phyloP scores from a whole-genome alignment of 352 stramenopile genomes.

The Plasmopara viticola region DNA sequence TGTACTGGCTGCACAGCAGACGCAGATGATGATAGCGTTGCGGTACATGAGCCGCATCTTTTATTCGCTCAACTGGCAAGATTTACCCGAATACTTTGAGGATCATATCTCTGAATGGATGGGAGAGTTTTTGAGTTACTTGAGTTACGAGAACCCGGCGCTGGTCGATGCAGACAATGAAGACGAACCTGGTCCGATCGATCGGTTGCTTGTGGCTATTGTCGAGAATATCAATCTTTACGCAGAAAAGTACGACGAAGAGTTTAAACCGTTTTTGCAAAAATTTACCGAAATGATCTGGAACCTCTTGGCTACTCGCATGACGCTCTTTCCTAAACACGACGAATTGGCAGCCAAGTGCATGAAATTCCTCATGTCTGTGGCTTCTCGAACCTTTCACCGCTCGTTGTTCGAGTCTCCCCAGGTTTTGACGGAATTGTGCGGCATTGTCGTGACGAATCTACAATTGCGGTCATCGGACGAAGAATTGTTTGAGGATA shows the following conservation, averaged over 20 bases:
- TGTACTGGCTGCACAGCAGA: conserved; percentile 38
- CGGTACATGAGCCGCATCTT: conserved; percentile 95
- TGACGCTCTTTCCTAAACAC: conserved; percentile 87
- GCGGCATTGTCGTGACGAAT: conserved; percentile 98
- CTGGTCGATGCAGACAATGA: conserved; percentile 92
- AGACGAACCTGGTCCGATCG: conserved; percentile 86
- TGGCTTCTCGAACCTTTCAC: conserved; percentile 95
- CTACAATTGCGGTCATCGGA: conserved; percentile 92
- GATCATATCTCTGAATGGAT: conserved; percentile 98
- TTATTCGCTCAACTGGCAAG: conserved; percentile 98
- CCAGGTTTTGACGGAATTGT: conserved; percentile 86
- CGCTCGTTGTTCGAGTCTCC: conserved; percentile 78
- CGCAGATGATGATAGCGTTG: conserved; percentile 75
- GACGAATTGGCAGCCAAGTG: conserved; percentile 93
- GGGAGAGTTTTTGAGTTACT: conserved; percentile 92
- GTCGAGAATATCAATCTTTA: conserved; percentile 98
- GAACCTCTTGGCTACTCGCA: conserved; percentile 63
- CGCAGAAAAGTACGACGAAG: conserved; percentile 98
- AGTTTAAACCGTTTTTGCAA: conserved; percentile 94
- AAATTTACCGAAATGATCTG: conserved; percentile 91
- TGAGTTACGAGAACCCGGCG: conserved; percentile 91
- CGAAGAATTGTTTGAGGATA: conserved; percentile 98
- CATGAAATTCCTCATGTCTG: conserved; percentile 95
- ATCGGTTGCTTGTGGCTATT: conserved; percentile 92
- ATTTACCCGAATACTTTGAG: conserved; percentile 99